Conservation (phyloP, 345 rosid genomes). For the Eucalyptus sideroxylon region DNA sequence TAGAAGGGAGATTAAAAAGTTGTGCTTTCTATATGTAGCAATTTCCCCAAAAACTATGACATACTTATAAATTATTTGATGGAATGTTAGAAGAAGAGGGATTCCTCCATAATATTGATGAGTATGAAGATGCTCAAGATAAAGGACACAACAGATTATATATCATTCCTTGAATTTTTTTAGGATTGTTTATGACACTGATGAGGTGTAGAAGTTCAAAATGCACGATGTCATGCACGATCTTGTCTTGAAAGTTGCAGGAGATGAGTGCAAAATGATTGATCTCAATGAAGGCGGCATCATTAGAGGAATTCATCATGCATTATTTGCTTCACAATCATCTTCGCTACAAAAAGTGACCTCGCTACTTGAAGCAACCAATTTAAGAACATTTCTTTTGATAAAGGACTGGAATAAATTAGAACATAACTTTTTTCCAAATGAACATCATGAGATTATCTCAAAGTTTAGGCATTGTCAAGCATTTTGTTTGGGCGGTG, state of each 20-base stretch:
- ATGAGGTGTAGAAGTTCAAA: neutral
- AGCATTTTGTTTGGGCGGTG: neutral
- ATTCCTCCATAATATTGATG: no score
- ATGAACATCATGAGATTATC: neutral
- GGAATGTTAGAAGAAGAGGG: no score
- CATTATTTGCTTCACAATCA: neutral
- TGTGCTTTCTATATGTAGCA: no score
- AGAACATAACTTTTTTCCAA: accelerated
- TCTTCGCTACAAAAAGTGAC: neutral
- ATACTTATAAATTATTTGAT: no score
- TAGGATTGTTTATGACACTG: neutral
- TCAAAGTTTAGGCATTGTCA: neutral
- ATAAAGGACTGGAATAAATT: neutral
- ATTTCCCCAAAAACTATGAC: no score
- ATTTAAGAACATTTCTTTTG: neutral
- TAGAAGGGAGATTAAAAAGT: no score
- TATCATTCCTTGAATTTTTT: neutral
- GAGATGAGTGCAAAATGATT: neutral
- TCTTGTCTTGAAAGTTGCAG: neutral
- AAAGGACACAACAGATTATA: neutral
- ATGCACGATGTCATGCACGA: neutral
- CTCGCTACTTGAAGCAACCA: neutral
- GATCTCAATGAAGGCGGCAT: neutral
- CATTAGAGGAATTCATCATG: neutral
- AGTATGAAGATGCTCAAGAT: no score